These are phyloP conservation scores for Micractinium sp. DNA, from an alignment of 139 green algal species.

Conservation along the genomic window DNA sequence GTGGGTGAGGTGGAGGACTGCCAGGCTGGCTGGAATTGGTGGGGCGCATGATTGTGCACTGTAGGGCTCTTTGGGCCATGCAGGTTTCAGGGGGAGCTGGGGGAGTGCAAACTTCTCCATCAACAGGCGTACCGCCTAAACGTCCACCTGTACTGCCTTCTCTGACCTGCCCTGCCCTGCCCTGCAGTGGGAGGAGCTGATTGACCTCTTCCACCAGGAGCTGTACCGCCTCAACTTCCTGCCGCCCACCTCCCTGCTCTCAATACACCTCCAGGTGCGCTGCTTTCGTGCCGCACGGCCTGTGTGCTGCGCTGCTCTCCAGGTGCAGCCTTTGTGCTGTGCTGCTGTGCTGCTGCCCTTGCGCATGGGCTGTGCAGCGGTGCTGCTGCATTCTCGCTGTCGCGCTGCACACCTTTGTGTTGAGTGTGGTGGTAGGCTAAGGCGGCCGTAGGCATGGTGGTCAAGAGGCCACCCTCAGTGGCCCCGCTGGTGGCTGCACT, in stretches of 20 bases:
- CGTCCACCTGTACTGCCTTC: neutral
- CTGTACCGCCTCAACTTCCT: slow-evolving; percentile 84
- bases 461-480: too few species aligned
- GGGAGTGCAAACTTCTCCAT: neutral
- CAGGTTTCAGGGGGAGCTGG: neutral
- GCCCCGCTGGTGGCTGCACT: too few species aligned
- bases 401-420: too few species aligned
- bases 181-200: slow-evolving; percentile 68
- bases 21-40: neutral
- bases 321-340: too few species aligned
- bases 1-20: neutral
- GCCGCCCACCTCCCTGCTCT: slow-evolving; percentile 74
- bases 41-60: neutral
- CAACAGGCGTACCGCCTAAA: neutral
- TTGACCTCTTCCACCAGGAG: slow-evolving; percentile 78
- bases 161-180: neutral
- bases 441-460: too few species aligned
- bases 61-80: neutral
- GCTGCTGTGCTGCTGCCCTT: too few species aligned
- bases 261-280: slow-evolving; percentile 81
- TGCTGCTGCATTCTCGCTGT: neutral
- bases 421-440: neutral
- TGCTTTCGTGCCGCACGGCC: too few species aligned
- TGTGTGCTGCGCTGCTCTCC: too few species aligned
- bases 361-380: too few species aligned